Evolutionary conservation across 2,329 filamentous ascomycete species (phyloP).

Genomic region (Mycogone perniciosa): DNA sequence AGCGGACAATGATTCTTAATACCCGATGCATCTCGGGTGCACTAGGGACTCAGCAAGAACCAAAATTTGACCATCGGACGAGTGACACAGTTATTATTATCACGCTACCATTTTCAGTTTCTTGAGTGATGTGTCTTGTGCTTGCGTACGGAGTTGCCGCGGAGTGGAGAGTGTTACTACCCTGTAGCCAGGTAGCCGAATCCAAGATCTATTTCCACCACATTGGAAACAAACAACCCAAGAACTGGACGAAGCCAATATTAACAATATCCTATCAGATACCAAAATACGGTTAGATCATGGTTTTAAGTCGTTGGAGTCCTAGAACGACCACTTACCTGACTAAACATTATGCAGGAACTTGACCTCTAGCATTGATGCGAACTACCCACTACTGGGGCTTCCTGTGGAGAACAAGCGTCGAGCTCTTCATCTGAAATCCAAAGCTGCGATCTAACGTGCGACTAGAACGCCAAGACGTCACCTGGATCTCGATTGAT

Average conservation of each 20-base stretch:
- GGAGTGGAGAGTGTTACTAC: neutral
- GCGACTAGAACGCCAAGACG: slow-evolving; percentile 26
- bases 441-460: slow-evolving; percentile 24
- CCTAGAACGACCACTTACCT: no score
- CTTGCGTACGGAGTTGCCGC: neutral
- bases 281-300: no score
- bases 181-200: neutral
- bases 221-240: no score
- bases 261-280: no score
- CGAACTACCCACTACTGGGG: no score
- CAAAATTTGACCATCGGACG: neutral
- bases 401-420: neutral
- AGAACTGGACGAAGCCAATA: no score
- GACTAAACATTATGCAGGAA: no score
- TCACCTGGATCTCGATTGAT: slow-evolving; percentile 18
- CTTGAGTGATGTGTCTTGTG: neutral
- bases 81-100: neutral
- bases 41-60: no score
- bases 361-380: no score
- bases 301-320: no score
- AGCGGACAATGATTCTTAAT: neutral
- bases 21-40: no score
- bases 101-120: neutral
- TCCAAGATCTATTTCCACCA: neutral
- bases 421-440: slow-evolving; percentile 28